A percentile compares a stretch with the other conserved stretches of the same genome.
These are phyloP conservation scores for Kazachstania kunashirensis DNA, from an alignment of 805 yeast species.

Conservation along the genomic window DNA sequence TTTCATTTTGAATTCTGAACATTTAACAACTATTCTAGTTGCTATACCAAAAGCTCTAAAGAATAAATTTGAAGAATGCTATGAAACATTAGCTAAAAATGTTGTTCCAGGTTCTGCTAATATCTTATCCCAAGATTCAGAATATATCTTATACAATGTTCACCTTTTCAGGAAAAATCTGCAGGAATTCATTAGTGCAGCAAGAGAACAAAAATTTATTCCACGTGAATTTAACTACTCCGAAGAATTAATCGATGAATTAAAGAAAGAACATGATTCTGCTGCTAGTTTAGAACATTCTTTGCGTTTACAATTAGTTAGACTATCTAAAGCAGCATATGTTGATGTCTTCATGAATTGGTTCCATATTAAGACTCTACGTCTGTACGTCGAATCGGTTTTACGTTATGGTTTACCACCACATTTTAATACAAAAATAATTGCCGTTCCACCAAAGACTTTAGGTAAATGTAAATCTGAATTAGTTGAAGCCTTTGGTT, in stretches of 20 bases:
- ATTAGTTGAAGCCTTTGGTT: conserved; percentile 69
- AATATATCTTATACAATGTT: conserved; percentile 62
- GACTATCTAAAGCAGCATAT: conserved; percentile 84
- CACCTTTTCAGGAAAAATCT: conserved; percentile 78
- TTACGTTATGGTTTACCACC: conserved; percentile 97
- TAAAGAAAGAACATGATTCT: conserved; percentile 69
- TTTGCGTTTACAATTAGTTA: conserved; percentile 63
- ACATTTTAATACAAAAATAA: conserved; percentile 51
- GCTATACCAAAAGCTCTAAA: conserved; percentile 71
- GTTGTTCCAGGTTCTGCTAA: conserved; percentile 89
- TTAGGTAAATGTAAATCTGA: conserved; percentile 55
- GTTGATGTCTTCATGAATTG: conserved; percentile 75
- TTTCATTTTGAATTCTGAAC: conserved; percentile 78
- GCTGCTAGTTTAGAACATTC: conserved; percentile 68
- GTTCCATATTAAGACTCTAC: conserved; percentile 81
- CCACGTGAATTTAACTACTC: conserved; percentile 89
- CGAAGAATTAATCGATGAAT: conserved; percentile 59
- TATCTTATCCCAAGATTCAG: conserved; percentile 60
- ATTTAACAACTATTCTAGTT: conserved; percentile 72
- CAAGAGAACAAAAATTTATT: conserved; percentile 80
- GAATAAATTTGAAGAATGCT: conserved; percentile 51
- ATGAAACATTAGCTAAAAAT: conserved; percentile 69
- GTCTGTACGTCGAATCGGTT: conserved; percentile 86
- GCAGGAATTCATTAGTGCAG: conserved; percentile 54
- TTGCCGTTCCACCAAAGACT: conserved; percentile 38